Percentiles rank a stretch among this genome's conserved stretches.
phyloP scores from a whole-genome alignment of 1,284 basidiomycete species.

The Cryptococcus sp. region DNA sequence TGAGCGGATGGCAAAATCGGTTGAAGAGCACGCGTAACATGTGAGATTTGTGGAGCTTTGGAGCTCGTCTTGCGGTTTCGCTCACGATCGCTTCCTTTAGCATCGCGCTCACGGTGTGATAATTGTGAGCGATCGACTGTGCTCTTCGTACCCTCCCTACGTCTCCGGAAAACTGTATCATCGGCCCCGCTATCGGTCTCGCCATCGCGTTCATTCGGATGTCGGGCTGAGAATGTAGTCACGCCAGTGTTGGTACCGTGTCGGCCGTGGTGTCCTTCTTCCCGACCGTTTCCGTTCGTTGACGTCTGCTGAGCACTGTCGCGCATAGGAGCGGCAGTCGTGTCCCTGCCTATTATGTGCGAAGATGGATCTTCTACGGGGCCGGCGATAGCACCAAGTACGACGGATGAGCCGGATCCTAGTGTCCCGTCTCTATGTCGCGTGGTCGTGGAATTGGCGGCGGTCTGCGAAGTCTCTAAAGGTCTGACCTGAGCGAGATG shows the following conservation, averaged over 20 bases:
- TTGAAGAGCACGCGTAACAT: slow-evolving; percentile 4
- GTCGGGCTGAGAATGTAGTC: neutral
- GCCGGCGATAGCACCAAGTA: slow-evolving; percentile 8
- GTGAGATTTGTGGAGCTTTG: slow-evolving; percentile 1
- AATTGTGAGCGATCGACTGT: neutral
- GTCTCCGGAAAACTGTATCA: slow-evolving; percentile 9
- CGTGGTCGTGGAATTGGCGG: neutral
- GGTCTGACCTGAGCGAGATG: slow-evolving; percentile 32
- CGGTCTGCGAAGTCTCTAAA: slow-evolving; percentile 7
- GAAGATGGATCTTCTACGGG: neutral
- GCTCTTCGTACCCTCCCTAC: slow-evolving; percentile 8
- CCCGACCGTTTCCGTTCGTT: neutral
- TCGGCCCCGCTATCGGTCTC: slow-evolving; percentile 21
- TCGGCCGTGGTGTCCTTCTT: neutral
- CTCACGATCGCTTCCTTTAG: neutral
- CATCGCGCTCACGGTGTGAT: neutral
- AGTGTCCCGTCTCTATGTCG: neutral
- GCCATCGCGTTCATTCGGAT: neutral
- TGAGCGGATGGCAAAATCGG: slow-evolving; percentile 29
- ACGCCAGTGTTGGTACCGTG: neutral
- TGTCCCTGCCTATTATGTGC: neutral
- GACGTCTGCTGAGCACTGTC: slow-evolving; percentile 8
- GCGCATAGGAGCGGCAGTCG: slow-evolving; percentile 16
- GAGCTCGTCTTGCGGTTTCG: slow-evolving; percentile 5
- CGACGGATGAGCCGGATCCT: neutral